Percentiles rank a stretch among this genome's conserved stretches.
phyloP scores from a whole-genome alignment of 495 filamentous ascomycete species.

The Penicillium desertorum region DNA sequence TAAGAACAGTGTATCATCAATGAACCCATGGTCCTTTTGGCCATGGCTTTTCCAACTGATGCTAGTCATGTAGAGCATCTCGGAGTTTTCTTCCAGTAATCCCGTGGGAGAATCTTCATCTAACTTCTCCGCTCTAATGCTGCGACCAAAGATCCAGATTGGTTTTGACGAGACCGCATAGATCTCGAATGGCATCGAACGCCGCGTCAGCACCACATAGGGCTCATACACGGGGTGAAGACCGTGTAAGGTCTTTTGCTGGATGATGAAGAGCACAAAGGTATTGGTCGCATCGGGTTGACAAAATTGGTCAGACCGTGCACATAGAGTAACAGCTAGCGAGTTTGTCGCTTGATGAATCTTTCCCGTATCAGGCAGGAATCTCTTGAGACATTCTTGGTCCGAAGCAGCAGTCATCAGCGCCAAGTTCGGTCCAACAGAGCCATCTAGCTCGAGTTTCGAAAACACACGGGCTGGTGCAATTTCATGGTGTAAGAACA shows the following conservation, averaged over 20 bases:
- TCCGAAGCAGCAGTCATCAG: slow-evolving; percentile 28
- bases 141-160: slow-evolving; percentile 51
- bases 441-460: slow-evolving; percentile 38
- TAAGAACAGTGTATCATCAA: slow-evolving; percentile 51
- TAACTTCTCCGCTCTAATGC: background rate
- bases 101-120: background rate
- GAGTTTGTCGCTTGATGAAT: slow-evolving; percentile 60
- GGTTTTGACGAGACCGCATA: slow-evolving; percentile 50
- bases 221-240: slow-evolving; percentile 54
- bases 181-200: slow-evolving; percentile 47
- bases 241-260: slow-evolving; percentile 48
- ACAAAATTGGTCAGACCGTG: slow-evolving; percentile 46
- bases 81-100: slow-evolving; percentile 10
- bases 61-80: slow-evolving; percentile 54
- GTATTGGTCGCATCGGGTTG: slow-evolving; percentile 43
- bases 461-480: slow-evolving; percentile 48
- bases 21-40: slow-evolving; percentile 48
- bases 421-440: slow-evolving; percentile 42
- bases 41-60: slow-evolving; percentile 49
- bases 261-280: slow-evolving; percentile 51
- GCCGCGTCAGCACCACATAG: slow-evolving; percentile 50
- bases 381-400: slow-evolving; percentile 39
- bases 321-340: slow-evolving; percentile 51
- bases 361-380: slow-evolving; percentile 38
- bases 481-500: slow-evolving; percentile 53